phyloP scores from a whole-genome alignment of 73 alveolate species.

The Loxodes magnus region DNA sequence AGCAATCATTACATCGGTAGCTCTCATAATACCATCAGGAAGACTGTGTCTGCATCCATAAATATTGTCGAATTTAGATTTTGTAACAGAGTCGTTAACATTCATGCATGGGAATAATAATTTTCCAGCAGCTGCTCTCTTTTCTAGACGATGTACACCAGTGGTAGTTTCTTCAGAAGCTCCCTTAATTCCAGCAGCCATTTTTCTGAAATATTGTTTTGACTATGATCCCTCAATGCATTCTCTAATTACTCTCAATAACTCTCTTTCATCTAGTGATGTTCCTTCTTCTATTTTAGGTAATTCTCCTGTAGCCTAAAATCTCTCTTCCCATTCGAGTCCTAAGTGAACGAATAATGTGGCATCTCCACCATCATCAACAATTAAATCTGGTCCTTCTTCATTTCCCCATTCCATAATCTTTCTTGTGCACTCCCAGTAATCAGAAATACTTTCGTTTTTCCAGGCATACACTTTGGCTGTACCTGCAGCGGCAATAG shows the following conservation, averaged over 20 bases:
- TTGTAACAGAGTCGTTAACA: constrained; percentile 93
- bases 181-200: constrained; percentile 71
- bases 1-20: constrained; percentile 96
- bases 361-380: constrained; percentile 97
- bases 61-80: constrained; percentile 80
- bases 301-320: constrained; percentile 32
- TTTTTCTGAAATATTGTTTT: constrained; percentile 74
- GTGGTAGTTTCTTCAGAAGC: constrained; percentile 97
- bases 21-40: constrained; percentile 96
- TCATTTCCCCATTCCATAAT: constrained; percentile 81
- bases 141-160: constrained; percentile 86
- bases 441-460: constrained; percentile 79
- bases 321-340: constrained; percentile 66
- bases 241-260: constrained; percentile 57
- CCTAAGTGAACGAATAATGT: constrained; percentile 91
- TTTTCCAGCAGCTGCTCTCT: constrained; percentile 70
- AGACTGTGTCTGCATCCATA: constrained; percentile 97
- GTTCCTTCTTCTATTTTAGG: constrained; percentile 45
- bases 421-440: constrained; percentile 92
- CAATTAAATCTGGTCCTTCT: constrained; percentile 81
- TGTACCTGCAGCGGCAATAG: constrained; percentile 74
- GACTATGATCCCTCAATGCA: constrained; percentile 66
- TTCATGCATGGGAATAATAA: constrained; percentile 86
- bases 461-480: constrained; percentile 95
- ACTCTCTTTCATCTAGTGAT: constrained; percentile 54